These are phyloP conservation scores for Dactylella cylindrospora DNA, from an alignment of 2,329 filamentous ascomycete species.

Conservation along the genomic window DNA sequence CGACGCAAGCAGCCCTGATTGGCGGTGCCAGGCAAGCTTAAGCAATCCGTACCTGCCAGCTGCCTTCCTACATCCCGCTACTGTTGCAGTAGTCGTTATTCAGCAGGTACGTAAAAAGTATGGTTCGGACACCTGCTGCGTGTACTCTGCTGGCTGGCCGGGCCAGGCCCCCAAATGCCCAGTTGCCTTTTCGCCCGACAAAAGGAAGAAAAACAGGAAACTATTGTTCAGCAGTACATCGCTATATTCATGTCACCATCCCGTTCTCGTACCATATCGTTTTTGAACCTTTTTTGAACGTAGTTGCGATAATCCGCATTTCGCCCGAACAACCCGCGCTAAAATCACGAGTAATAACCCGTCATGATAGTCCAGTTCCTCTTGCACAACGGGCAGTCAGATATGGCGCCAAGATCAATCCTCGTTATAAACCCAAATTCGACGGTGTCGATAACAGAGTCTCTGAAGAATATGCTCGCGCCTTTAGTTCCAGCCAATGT, in stretches of 20 bases:
- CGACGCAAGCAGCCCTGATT: slow-evolving; percentile 16
- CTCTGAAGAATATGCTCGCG: slow-evolving; percentile 59
- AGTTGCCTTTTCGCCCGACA: slow-evolving; percentile 18
- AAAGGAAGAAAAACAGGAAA: slow-evolving; percentile 15
- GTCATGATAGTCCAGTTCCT: slow-evolving; percentile 44
- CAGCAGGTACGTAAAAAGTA: slow-evolving; percentile 24
- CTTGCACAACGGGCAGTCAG: slow-evolving; percentile 34
- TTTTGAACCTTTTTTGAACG: slow-evolving; percentile 8
- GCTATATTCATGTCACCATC: too few species aligned
- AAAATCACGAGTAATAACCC: slow-evolving; percentile 43
- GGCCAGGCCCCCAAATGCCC: slow-evolving; percentile 1
- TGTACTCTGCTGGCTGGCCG: neutral
- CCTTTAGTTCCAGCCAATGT: slow-evolving; percentile 55
- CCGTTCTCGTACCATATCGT: slow-evolving; percentile 17
- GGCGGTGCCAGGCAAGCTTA: too few species aligned
- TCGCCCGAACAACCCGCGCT: slow-evolving; percentile 25
- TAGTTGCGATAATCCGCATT: slow-evolving; percentile 27
- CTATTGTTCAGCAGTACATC: too few species aligned
- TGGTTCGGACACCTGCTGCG: neutral
- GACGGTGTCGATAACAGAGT: slow-evolving; percentile 69
- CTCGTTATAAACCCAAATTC: slow-evolving; percentile 81
- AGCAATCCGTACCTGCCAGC: slow-evolving; percentile 7
- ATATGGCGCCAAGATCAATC: slow-evolving; percentile 55
- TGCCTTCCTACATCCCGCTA: slow-evolving; percentile 11
- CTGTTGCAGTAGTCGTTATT: slow-evolving; percentile 37